Evolutionary conservation across 2,329 filamentous ascomycete genomes (phyloP).

Genomic region (Talaromyces sp.): DNA sequence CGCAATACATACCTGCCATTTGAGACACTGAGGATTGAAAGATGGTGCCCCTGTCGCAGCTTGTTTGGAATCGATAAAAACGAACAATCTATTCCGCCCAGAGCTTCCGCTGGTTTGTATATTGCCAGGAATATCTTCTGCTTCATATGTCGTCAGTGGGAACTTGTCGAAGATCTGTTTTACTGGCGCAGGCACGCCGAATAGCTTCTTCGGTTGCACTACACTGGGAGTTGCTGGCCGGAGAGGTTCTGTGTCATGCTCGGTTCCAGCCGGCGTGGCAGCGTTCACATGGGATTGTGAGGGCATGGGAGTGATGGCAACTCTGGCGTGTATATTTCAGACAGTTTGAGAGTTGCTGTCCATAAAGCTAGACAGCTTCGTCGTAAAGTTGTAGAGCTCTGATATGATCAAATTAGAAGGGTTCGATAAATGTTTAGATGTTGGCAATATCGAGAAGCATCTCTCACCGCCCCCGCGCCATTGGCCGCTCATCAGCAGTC

Average conservation of each 20-base stretch:
- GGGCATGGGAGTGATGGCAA: constrained; percentile 25
- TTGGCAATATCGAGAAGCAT: neutral
- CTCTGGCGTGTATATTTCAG: constrained; percentile 12
- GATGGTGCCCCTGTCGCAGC: constrained; percentile 64
- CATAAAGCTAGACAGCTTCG: neutral
- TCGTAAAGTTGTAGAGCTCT: neutral
- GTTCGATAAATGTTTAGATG: neutral
- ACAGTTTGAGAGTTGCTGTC: neutral
- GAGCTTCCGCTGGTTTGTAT: constrained; percentile 52
- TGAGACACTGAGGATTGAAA: constrained; percentile 89
- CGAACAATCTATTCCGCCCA: constrained; percentile 65
- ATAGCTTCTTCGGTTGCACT: constrained; percentile 30
- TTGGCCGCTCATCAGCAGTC: constrained; percentile 9
- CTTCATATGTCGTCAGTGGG: constrained; percentile 70
- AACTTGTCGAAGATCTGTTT: constrained; percentile 81
- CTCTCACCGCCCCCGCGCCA: constrained; percentile 9
- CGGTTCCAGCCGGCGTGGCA: constrained; percentile 26
- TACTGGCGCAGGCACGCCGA: constrained; percentile 63
- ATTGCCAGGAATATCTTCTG: constrained; percentile 54
- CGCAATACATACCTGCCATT: constrained; percentile 74
- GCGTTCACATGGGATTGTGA: constrained; percentile 23
- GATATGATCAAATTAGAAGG: neutral
- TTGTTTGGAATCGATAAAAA: constrained; percentile 69
- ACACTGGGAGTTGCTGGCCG: constrained; percentile 12
- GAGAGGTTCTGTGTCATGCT: constrained; percentile 13